phyloP scores from a whole-genome alignment of 352 stramenopile species.

The Pythium rhizo-oryzae region DNA sequence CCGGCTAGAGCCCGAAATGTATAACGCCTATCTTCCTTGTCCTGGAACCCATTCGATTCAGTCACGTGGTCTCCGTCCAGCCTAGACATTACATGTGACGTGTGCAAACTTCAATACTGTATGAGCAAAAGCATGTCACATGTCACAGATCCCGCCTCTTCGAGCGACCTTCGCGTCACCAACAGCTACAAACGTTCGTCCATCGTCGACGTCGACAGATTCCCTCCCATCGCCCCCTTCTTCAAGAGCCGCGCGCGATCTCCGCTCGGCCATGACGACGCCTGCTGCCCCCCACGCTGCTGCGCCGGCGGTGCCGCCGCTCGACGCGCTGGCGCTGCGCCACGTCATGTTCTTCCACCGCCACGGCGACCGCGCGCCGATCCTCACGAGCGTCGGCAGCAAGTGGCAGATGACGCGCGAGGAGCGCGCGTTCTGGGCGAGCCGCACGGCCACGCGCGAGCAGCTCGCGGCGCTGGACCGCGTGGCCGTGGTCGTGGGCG shows the following conservation, averaged over 20 bases:
- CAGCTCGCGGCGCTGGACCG: conserved; percentile 50
- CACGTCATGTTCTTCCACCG: conserved; percentile 85
- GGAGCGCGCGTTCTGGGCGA: conserved; percentile 67
- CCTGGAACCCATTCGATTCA: too few relatives aligned
- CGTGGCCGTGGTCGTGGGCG: conserved; percentile 53
- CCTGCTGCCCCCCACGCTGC: background rate
- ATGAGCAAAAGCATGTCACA: conserved; percentile 13
- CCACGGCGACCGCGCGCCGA: conserved; percentile 77
- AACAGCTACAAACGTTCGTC: background rate
- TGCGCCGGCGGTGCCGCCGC: background rate
- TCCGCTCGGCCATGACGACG: conserved; percentile 7
- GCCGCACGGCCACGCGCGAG: conserved; percentile 52
- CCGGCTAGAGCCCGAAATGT: background rate
- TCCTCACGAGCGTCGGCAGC: conserved; percentile 59
- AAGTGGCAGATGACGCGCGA: conserved; percentile 54
- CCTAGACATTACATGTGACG: background rate
- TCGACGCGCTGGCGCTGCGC: conserved; percentile 46
- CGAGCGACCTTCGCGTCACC: conserved; percentile 32
- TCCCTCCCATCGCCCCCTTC: conserved; percentile 6
- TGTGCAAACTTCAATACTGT: conserved; percentile 8
- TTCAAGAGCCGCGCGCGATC: conserved; percentile 13
- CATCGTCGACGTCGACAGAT: conserved; percentile 15
- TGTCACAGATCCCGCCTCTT: conserved; percentile 21
- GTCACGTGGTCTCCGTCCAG: too few relatives aligned
- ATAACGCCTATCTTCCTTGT: background rate